Evolutionary conservation across 495 filamentous ascomycete genomes (phyloP), one percentile per base, ranked within the genome.

Genomic region (Podospora sp.): DNA sequence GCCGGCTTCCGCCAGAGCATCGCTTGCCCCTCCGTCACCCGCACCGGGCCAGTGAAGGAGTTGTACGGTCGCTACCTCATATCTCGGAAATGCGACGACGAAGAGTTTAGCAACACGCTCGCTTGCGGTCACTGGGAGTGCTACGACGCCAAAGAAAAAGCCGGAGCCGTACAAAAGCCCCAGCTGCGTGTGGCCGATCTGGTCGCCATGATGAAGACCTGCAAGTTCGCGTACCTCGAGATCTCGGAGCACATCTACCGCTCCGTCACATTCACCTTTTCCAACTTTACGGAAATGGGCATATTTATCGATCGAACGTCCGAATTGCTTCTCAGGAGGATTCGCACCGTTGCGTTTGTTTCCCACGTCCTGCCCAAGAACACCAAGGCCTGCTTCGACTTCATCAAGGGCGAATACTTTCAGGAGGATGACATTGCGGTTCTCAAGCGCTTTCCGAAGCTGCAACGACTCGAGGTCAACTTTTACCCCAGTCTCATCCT

Each of bases 181-280:
- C 33, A 52, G 0, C 20, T 56, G 14, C 24, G 50, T 2, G 40
- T 65, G 7, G 36, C 22, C n/a, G 66, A 68, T 22, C 55, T 68
- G 25, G n/a, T 55, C 16, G 27, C 62, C 16, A 26, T 69, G 21
- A 69, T 65, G 67, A 21, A 35, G 25, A 63, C 60, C 16, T 64
- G 61, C 66, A 68, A 68, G 49, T 68, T 68, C 40, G 66, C 18
- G 5, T 70, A 67, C 50, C 68, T 60, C n/a, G 68, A 70, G 49
- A 60, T 70, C 18, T 66, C 65, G 11, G 60, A 60, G 29, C 60
- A 52, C 25, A 46, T 67, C 6, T 70, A 67, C 65, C 26, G 60
- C 26, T 55, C 60, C 7, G 51, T 53, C 53, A 67, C 55, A 5
- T 67, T 70, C 26, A 65, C 65, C 53, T 70, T 67, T 26, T 24